Percentiles rank a stretch among this genome's conserved stretches.
phyloP scores from a whole-genome alignment of 495 filamentous ascomycete genomes.

The Hypoxylon lienhwacheense region DNA sequence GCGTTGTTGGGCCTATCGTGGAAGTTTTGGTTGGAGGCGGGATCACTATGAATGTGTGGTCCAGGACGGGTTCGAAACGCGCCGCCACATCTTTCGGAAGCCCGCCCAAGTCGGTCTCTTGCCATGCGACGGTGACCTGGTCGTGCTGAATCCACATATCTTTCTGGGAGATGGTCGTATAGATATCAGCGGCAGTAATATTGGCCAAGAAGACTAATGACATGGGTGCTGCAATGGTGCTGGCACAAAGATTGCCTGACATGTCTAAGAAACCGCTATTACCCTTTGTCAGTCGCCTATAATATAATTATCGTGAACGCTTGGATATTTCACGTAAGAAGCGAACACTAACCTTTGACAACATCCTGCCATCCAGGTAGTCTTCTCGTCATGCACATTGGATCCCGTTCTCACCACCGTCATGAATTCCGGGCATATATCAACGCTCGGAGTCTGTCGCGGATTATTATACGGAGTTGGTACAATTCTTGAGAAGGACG shows the following conservation, averaged over 20 bases:
- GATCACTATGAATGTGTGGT: constrained; percentile 4
- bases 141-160: constrained; percentile 31
- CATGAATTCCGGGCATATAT: constrained; percentile 33
- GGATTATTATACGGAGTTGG: constrained; percentile 24
- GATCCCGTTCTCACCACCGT: constrained; percentile 13
- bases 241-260: constrained; percentile 25
- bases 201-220: constrained; percentile 31
- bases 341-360: constrained; percentile 26
- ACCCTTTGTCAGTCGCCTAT: background rate
- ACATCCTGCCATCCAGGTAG: constrained; percentile 28
- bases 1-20: background rate
- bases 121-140: constrained; percentile 31
- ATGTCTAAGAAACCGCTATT: constrained; percentile 30
- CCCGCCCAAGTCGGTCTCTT: constrained; percentile 20
- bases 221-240: constrained; percentile 30
- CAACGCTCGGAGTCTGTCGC: constrained; percentile 30
- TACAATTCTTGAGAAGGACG: constrained; percentile 32
- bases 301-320: too few species aligned
- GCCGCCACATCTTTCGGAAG: constrained; percentile 20
- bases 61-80: constrained; percentile 28
- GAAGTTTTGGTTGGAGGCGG: background rate
- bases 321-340: too few species aligned
- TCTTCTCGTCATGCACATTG: constrained; percentile 1
- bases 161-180: constrained; percentile 25
- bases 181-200: constrained; percentile 32